Evolutionary conservation across 2,329 filamentous ascomycete species (phyloP).

Genomic region (Escovopsis sp.): DNA sequence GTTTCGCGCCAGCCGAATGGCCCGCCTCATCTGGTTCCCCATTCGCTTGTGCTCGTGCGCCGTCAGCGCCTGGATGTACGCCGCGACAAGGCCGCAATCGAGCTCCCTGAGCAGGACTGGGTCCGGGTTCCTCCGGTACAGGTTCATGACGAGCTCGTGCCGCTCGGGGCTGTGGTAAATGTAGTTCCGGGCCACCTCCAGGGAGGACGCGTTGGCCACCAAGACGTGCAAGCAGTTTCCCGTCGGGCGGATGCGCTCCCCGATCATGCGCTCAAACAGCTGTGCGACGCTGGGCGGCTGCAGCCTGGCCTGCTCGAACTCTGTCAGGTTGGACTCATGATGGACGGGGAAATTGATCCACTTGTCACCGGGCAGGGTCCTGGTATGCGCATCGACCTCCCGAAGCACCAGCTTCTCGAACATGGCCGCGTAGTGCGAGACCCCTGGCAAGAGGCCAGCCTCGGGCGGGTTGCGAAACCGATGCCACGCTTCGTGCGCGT

Average conservation of each 20-base stretch:
- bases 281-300: conserved; percentile 41
- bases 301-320: conserved; percentile 49
- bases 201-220: conserved; percentile 33
- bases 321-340: conserved; percentile 35
- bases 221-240: conserved; percentile 39
- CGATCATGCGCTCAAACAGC: conserved; percentile 44
- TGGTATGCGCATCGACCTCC: conserved; percentile 12
- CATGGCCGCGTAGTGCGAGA: conserved; percentile 41
- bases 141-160: conserved; percentile 3
- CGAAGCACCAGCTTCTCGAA: conserved; percentile 36
- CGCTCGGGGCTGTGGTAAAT: conserved; percentile 26
- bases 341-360: conserved; percentile 29
- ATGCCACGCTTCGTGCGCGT: conserved; percentile 45
- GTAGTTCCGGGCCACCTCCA: conserved; percentile 33
- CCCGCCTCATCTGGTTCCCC: conserved; percentile 15
- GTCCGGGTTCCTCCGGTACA: conserved; percentile 12
- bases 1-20: conserved; percentile 14
- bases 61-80: conserved; percentile 28
- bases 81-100: conserved; percentile 25
- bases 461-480: conserved; percentile 25
- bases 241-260: conserved; percentile 30
- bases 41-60: conserved; percentile 8
- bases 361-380: conserved; percentile 42
- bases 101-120: conserved; percentile 11
- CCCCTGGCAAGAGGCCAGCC: conserved; percentile 19